Base-by-base conservation (phyloP, 169 alveolate genomes). In the Plasmodium blacklocki region DNA sequence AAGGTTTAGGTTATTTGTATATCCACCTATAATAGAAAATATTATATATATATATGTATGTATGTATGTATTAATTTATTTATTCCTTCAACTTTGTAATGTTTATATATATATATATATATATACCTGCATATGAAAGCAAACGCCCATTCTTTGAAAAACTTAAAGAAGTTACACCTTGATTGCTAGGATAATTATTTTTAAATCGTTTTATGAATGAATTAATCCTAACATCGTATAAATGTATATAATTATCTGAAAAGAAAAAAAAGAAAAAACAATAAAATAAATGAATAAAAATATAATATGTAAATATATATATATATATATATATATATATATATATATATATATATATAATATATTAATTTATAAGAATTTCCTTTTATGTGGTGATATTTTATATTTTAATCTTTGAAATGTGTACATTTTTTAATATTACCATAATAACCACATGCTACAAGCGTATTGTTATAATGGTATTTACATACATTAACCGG, bases 391-490 rank as follows among this genome's bases (percentile, higher is more conserved):
- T 19, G 32, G 5, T 47, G 14, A 45, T 9, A 39, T 39, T 7
- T 0, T 39, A 39, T 39, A 39, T 39, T 39, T 39, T 39, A 39
- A 39, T 39, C 5, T 39, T n/a, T 43, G 5, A 52, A 52, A 43
- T 45, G 45, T 45, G 15, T 52, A 3, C 21, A 52, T 52, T 12
- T 56, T 56, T 12, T 56, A 45, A 49, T 39, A 39, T 58, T 83
- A 83, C 91, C 91, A 32, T 68, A 68, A 72, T 83, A 83, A 11
- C 91, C 91, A 39, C 91, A 68, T 19, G 74, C 91, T 1, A 83
- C 59, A 18, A 83, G 80, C 6, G 91, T 83, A 63, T 62, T 83
- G 32, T 83, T 83, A 29, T 83, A 83, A 68, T 83, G 91, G 19
- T 68, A 83, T 58, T 83, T 83, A 39, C 85, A 83, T 54, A 83